Base-by-base conservation (phyloP, 208 protist species). In the Acanthamoeba castellanii region DNA sequence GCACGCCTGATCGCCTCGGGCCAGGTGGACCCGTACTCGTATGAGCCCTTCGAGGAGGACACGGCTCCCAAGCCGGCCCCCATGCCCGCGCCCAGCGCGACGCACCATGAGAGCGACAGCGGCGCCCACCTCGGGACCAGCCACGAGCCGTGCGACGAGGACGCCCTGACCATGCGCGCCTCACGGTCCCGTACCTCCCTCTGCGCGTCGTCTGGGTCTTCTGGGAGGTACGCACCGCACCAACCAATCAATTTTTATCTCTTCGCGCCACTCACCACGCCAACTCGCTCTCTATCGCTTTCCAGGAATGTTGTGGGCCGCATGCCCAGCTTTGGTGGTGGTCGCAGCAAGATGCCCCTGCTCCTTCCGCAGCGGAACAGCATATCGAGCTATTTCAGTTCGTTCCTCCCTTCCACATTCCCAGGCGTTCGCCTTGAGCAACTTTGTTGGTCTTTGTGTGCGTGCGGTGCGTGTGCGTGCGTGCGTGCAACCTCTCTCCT, bases 301-400 rank as follows among this genome's bases (percentile, higher is more conserved):
- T 34, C 55, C 55, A 61, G 55, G 55, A 61, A 32, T 13, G 64
- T 34, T 9, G n/a, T 59, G 27, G 27, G 82, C 2, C 50, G 82
- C 30, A 47, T 34, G 6, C 16, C 57, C 4, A 68, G 82, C 57
- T 90, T 90, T 32, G 64, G 64, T 32, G 52, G 82, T 25, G 57
- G 47, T 27, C 50, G 82, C 50, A 90, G 20, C 64, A 70, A 59
- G 57, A 16, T 68, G n/a, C 82, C 57, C 16, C 18, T 70, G 30
- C 52, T 90, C 2, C 82, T 68, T 57, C 55, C 57, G 32, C 82
- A 90, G 57, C 2, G 82, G 22, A 90, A 90, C 57, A 90, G 82
- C 82, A 90, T 90, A 32, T 90, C 82, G 27, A 90, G 57, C 22
- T 90, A 90, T 66, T 90, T 90, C n/a, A 68, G 82, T 90, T 22